A percentile compares a stretch with the other conserved stretches of the same genome.
Evolutionary conservation across 148 eudicot species (phyloP).

Genomic region (Silene uniflora): DNA sequence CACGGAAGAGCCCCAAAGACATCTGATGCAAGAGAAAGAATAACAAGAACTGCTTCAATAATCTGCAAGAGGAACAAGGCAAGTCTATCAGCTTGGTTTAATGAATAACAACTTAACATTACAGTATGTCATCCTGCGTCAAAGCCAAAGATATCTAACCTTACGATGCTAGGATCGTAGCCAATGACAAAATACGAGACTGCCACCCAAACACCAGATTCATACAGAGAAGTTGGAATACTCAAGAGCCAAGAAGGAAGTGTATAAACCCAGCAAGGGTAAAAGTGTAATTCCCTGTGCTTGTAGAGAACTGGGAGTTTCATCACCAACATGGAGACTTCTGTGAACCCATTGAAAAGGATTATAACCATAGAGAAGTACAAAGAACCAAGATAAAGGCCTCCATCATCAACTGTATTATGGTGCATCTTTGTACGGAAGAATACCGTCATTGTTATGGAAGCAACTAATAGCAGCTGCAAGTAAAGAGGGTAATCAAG

Average conservation of each 20-base stretch:
- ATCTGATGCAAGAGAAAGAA: constrained; percentile 88
- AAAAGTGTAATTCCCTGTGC: constrained; percentile 89
- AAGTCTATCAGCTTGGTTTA: constrained; percentile 14
- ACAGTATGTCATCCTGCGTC: background rate
- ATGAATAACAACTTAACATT: background rate
- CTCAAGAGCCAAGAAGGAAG: constrained; percentile 89
- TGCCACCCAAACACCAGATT: constrained; percentile 90
- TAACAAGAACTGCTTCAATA: constrained; percentile 71
- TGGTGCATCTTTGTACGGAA: constrained; percentile 83
- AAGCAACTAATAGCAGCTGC: constrained; percentile 91
- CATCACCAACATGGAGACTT: constrained; percentile 91
- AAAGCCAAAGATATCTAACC: constrained; percentile 53
- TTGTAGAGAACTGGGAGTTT: constrained; percentile 93
- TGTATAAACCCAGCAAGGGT: constrained; percentile 92
- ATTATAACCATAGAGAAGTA: constrained; percentile 96
- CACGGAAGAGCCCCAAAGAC: constrained; percentile 85
- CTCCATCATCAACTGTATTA: constrained; percentile 79
- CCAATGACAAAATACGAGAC: constrained; percentile 90
- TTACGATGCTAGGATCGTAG: constrained; percentile 70
- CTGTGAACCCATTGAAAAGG: constrained; percentile 96
- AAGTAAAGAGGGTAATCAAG: constrained; percentile 18
- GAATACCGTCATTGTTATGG: constrained; percentile 90
- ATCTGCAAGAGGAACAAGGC: constrained; percentile 40
- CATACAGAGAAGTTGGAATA: constrained; percentile 79
- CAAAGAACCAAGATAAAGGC: constrained; percentile 74